Evolutionary conservation across 345 rosid genomes (phyloP), one percentile per base, ranked within the genome.

Genomic region (Gossypium ekmanianum): DNA sequence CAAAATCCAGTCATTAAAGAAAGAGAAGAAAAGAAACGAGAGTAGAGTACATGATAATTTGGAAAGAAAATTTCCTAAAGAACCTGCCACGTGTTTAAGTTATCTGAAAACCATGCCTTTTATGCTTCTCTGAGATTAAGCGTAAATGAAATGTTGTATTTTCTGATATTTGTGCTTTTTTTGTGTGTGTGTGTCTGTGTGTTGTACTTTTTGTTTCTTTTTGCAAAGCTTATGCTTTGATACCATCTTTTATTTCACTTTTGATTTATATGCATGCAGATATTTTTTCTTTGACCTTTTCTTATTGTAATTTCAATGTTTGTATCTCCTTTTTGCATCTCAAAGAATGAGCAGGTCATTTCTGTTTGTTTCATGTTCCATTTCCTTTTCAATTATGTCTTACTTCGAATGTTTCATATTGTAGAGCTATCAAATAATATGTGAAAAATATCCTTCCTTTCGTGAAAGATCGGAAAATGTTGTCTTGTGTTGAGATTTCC

Each of bases 391-490:
- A 61, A 11, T 48, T 51, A 18, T 26, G 9, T 67, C 75, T 83
- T 50, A 81, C 71, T 56, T 39, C 20, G n/a, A 34, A 3, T 57
- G 10, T 78, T 79, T 76, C 65, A 76, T 77, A 11, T 82, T 72
- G 75, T 80, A 94, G 97, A 93, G 96, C 85, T 94, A 94, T 79
- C 98, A 95, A 85, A 79, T 72, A 45, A 75, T 93, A 59, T 89
- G 97, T 56, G 98, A 95, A 86, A 93, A 89, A 80, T 76, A 95
- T 85, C 98, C 99, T 62, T 89, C 89, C 20, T 93, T 96, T 78
- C 89, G 97, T 44, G 98, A 96, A 59, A 83, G 99, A 83, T 96
- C 98, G 59, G 99, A 96, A 84, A 96, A 91, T 76, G 97, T 85
- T 22, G 97, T 85, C 97, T 96, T 75, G 97, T 96, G 94, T 93